These are phyloP conservation scores for Escallonia rubra DNA, from an alignment of 129 eudicot species.

Conservation along the genomic window DNA sequence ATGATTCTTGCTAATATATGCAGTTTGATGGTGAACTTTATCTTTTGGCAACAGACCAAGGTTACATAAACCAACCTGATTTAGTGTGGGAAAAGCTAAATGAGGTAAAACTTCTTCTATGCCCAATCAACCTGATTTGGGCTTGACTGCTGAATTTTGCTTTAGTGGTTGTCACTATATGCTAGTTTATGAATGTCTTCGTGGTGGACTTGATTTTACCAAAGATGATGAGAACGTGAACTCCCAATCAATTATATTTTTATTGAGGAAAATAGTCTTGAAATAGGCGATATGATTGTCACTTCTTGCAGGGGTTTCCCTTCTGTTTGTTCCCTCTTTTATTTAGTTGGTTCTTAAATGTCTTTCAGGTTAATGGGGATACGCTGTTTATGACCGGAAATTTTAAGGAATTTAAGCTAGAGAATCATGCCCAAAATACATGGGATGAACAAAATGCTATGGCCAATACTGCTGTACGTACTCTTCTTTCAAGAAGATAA, in stretches of 20 bases:
- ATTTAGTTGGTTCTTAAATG: conserved; percentile 2
- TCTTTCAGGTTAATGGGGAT: conserved; percentile 81
- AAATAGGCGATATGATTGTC: too few relatives aligned
- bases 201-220: too few relatives aligned
- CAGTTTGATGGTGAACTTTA: conserved; percentile 83
- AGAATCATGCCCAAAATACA: conserved; percentile 38
- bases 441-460: conserved; percentile 79
- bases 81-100: conserved; percentile 93
- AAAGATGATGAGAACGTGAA: too few relatives aligned
- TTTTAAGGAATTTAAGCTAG: conserved; percentile 87
- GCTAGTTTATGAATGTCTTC: too few relatives aligned
- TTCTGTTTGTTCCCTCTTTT: neutral
- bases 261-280: too few relatives aligned
- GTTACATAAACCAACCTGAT: conserved; percentile 83
- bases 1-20: conserved; percentile 4
- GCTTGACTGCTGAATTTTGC: neutral
- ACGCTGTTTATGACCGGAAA: conserved; percentile 70
- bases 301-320: too few relatives aligned
- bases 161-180: too few relatives aligned
- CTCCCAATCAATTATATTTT: too few relatives aligned
- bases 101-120: conserved; percentile 44
- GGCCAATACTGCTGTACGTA: conserved; percentile 75
- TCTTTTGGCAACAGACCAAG: conserved; percentile 91
- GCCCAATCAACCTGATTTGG: neutral
- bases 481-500: neutral